Percentiles rank a stretch among this genome's conserved stretches.
These are phyloP conservation scores for Hemisphaericaspora subhashii DNA, from an alignment of 1,139 yeast genomes.

Conservation along the genomic window DNA sequence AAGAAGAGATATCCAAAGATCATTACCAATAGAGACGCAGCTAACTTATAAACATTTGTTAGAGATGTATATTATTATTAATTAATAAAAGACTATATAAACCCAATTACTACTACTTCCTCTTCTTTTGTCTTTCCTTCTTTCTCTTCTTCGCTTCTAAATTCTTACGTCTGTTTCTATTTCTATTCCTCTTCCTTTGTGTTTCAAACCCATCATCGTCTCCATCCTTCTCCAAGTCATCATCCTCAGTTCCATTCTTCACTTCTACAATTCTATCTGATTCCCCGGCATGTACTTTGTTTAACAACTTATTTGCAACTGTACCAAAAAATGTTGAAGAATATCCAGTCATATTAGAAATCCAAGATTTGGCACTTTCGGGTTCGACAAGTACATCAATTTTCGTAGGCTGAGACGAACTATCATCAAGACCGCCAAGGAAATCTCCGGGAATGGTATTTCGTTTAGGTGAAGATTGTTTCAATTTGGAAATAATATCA, in stretches of 20 bases:
- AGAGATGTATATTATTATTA: background rate
- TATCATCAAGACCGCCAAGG: background rate
- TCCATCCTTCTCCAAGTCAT: background rate
- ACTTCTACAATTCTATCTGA: no score
- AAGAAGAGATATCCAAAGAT: constrained; percentile 13
- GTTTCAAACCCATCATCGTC: background rate
- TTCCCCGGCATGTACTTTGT: background rate
- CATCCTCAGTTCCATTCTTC: background rate
- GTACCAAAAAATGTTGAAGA: constrained; percentile 1
- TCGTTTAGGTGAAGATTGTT: no score
- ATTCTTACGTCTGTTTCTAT: constrained; percentile 3
- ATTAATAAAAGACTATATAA: background rate
- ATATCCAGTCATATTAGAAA: constrained; percentile 2
- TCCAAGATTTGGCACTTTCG: constrained; percentile 1
- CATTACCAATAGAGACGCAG: constrained; percentile 6
- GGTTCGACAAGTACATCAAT: background rate
- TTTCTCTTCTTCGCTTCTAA: constrained; percentile 1
- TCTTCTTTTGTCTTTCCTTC: constrained; percentile 1
- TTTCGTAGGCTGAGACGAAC: background rate
- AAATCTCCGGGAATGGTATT: background rate
- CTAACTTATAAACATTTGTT: constrained; percentile 6
- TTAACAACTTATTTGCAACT: background rate
- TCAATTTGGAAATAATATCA: background rate
- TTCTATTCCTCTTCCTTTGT: background rate
- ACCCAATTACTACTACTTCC: background rate